Percentiles rank a stretch among this genome's conserved stretches.
These are phyloP conservation scores for Ganoderma lucidum DNA, from an alignment of 1,284 basidiomycete genomes.

Conservation along the genomic window DNA sequence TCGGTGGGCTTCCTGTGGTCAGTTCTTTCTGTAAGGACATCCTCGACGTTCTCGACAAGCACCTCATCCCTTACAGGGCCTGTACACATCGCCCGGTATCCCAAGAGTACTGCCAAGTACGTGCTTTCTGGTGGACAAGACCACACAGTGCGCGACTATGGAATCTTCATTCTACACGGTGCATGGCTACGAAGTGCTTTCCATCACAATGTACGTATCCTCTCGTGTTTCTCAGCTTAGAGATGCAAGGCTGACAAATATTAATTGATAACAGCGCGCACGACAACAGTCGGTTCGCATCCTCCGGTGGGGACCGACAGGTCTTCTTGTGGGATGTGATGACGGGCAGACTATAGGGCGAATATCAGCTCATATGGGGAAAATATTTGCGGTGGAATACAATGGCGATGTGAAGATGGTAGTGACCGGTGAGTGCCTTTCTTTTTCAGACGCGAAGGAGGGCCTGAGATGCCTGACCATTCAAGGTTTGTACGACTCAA, in stretches of 20 bases:
- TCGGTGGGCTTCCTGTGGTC: too few species aligned
- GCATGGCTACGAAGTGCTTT: conserved; percentile 95
- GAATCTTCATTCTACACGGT: conserved; percentile 92
- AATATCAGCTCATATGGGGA: conserved; percentile 88
- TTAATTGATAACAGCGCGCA: conserved; percentile 64
- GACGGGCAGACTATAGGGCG: conserved; percentile 84
- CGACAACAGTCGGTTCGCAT: conserved; percentile 94
- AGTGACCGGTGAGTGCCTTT: conserved; percentile 73
- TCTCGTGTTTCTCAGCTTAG: conserved; percentile 5
- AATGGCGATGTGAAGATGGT: conserved; percentile 87
- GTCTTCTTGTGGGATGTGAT: conserved; percentile 97
- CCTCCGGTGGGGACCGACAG: conserved; percentile 91
- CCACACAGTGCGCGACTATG: conserved; percentile 88
- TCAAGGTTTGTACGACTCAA: conserved; percentile 87
- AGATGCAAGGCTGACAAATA: conserved; percentile 8
- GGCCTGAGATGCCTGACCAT: conserved; percentile 26
- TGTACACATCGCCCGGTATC: conserved; percentile 86
- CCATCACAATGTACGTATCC: conserved; percentile 81
- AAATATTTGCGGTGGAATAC: conserved; percentile 92
- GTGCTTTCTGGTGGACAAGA: conserved; percentile 93
- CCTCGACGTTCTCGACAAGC: too few species aligned
- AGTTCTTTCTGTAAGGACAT: too few species aligned
- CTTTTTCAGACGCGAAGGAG: conserved; percentile 10
- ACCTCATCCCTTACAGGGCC: too few species aligned
- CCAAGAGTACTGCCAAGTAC: conserved; percentile 88